phyloP scores from a whole-genome alignment of 257 asterid genomes.

The Nicotiana sylvestris region DNA sequence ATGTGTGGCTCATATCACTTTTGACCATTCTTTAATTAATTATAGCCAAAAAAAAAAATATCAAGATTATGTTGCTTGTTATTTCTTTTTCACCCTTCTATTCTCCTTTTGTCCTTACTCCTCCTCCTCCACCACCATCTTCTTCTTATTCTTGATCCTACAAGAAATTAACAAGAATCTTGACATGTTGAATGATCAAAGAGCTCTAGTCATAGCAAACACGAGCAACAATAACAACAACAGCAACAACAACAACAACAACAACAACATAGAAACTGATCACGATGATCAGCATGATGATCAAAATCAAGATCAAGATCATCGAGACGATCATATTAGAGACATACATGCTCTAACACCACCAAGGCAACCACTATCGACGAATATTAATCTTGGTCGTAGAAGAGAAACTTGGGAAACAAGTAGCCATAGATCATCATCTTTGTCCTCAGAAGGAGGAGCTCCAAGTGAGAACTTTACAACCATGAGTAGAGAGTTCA shows the following conservation, averaged over 20 bases:
- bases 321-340: slow-evolving; percentile 17
- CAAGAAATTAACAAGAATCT: not conserved
- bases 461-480: slow-evolving; percentile 49
- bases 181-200: slow-evolving; percentile 49
- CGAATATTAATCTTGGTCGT: slow-evolving; percentile 31
- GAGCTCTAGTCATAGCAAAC: slow-evolving; percentile 44
- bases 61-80: not conserved
- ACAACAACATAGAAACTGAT: slow-evolving; percentile 17
- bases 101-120: not conserved
- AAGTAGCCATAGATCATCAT: slow-evolving; percentile 39
- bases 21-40: not conserved
- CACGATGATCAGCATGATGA: not conserved
- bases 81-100: not conserved
- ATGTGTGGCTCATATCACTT: slow-evolving; percentile 2
- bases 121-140: not conserved
- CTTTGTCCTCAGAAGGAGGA: slow-evolving; percentile 40
- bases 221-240: slow-evolving; percentile 9
- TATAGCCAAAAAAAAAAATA: not conserved
- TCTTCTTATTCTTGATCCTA: too few species aligned
- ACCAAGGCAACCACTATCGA: slow-evolving; percentile 35
- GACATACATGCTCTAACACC: slow-evolving; percentile 87
- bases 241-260: not conserved
- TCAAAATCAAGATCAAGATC: not conserved
- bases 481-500: slow-evolving; percentile 77
- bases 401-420: slow-evolving; percentile 12